A percentile compares a stretch with the other conserved stretches of the same genome.
phyloP scores from a whole-genome alignment of 345 rosid genomes.

The thale cress (Arabidopsis thaliana) region TAIR10.1 NC_003074.8:7302001-7302500 shows the following conservation, averaged over 20 bases:
- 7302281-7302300: conserved; percentile 99
- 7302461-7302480: neutral
- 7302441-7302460: neutral
- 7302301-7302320: conserved; percentile 99
- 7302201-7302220: conserved; percentile 1
- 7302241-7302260: too few relatives aligned
- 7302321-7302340: conserved; percentile 99
- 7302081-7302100: neutral
- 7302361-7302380: conserved; percentile 7
- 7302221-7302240: neutral
- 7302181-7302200: conserved; percentile 48
- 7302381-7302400: neutral
- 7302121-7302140: conserved; percentile 81
- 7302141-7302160: conserved; percentile 99
- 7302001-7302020: conserved; percentile 99
- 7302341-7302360: conserved; percentile 97
- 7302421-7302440: neutral
- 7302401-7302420: neutral
- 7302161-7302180: conserved; percentile 98
- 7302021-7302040: conserved; percentile 94
- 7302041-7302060: conserved; percentile 58
- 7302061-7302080: conserved; percentile 1
- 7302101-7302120: neutral
- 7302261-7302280: conserved; percentile 55
- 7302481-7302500: neutral